Percentiles rank a stretch among this genome's conserved stretches.
Evolutionary conservation across 345 rosid genomes (phyloP).

Genomic region (Combretum micranthum): DNA sequence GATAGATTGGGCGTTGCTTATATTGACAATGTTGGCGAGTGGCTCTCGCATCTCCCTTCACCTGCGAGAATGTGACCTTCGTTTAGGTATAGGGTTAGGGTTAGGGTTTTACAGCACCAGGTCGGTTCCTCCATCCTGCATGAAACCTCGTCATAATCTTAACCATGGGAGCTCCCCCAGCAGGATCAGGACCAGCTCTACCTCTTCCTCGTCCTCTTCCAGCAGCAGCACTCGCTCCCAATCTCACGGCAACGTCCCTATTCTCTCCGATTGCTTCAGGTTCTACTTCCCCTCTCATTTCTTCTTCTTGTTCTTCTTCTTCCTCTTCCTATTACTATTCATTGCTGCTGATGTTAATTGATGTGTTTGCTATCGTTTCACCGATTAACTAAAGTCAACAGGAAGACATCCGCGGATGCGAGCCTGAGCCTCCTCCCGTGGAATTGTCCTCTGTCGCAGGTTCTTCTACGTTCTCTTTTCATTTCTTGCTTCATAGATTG

Average conservation of each 20-base stretch:
- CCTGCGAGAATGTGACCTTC: slow-evolving; percentile 36
- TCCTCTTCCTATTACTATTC: background rate
- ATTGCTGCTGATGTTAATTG: background rate
- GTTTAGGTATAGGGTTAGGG: slow-evolving; percentile 23
- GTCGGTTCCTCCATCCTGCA: slow-evolving; percentile 44
- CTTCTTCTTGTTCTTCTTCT: background rate
- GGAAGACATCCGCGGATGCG: slow-evolving; percentile 41
- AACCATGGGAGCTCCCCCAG: slow-evolving; percentile 23
- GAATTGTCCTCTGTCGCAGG: slow-evolving; percentile 62
- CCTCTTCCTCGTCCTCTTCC: slow-evolving; percentile 30
- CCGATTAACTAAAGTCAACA: slow-evolving; percentile 48
- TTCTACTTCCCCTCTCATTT: slow-evolving; percentile 10
- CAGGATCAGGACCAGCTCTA: slow-evolving; percentile 29
- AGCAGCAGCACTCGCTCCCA: slow-evolving; percentile 27
- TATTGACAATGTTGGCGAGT: slow-evolving; percentile 44
- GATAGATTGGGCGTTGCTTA: background rate
- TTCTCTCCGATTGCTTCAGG: slow-evolving; percentile 53
- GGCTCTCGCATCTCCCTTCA: slow-evolving; percentile 64
- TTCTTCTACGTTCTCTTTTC: slow-evolving; percentile 16
- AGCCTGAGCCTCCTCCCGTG: slow-evolving; percentile 44
- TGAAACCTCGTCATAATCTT: slow-evolving; percentile 27
- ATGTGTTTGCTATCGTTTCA: slow-evolving; percentile 1
- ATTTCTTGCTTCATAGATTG: background rate
- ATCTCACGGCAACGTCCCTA: slow-evolving; percentile 38
- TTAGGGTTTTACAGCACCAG: slow-evolving; percentile 41